A percentile compares a stretch with the other conserved stretches of the same genome.
These are phyloP conservation scores for Saccharomycopsis guyanensis DNA, from an alignment of 805 yeast genomes.

Conservation along the genomic window DNA sequence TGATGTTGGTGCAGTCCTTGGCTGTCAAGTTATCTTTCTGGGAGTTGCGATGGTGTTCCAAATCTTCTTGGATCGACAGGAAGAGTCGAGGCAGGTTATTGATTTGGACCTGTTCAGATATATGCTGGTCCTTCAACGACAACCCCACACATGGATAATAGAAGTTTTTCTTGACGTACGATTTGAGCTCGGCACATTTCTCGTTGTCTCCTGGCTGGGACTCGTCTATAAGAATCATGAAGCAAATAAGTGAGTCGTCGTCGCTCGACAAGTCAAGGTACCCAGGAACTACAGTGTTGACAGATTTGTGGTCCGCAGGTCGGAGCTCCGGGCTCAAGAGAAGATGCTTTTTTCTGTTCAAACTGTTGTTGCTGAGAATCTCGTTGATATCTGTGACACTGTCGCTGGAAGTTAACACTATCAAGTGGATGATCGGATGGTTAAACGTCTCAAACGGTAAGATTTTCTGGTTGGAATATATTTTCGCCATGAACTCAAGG, in stretches of 20 bases:
- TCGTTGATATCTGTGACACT: conserved; percentile 7
- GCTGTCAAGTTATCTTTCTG: background rate
- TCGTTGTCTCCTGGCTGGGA: conserved; percentile 7
- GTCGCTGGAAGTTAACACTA: conserved; percentile 14
- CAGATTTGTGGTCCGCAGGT: background rate
- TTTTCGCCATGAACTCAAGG: conserved; percentile 7
- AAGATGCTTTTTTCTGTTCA: conserved; percentile 17
- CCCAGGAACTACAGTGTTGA: conserved; percentile 13
- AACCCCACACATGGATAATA: conserved; percentile 20
- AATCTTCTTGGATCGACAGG: conserved; percentile 13
- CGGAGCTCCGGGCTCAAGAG: conserved; percentile 7
- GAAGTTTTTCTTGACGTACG: conserved; percentile 16
- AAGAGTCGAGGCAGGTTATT: background rate
- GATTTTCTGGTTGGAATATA: conserved; percentile 9
- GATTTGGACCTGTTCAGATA: background rate
- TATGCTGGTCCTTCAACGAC: background rate
- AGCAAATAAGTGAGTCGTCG: conserved; percentile 21
- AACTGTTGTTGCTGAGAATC: conserved; percentile 8
- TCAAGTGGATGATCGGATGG: conserved; percentile 20
- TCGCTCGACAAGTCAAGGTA: conserved; percentile 18
- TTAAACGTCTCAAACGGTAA: conserved; percentile 21
- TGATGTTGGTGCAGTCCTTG: conserved; percentile 7
- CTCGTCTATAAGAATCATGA: conserved; percentile 11
- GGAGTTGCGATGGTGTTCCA: conserved; percentile 1
- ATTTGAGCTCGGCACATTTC: conserved; percentile 14